A percentile compares a stretch with the other conserved stretches of the same genome.
phyloP scores from a whole-genome alignment of 768 basidiomycete genomes.

The Mycena metata region DNA sequence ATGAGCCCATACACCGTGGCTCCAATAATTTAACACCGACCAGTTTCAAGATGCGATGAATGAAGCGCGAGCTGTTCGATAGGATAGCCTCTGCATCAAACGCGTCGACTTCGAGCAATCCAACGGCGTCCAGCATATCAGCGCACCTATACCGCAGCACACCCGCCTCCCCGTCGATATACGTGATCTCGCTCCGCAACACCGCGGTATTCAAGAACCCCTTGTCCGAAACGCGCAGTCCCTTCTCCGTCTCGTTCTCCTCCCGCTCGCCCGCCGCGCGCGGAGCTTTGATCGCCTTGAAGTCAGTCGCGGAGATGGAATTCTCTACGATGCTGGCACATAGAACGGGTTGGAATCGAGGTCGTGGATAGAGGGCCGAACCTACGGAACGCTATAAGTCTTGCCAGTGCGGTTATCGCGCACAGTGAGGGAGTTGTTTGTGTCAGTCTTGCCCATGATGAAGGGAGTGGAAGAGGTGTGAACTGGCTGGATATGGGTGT shows the following conservation, averaged over 20 bases:
- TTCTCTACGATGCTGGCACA: constrained; percentile 80
- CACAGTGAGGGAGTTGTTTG: constrained; percentile 68
- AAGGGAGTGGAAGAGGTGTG: constrained; percentile 1
- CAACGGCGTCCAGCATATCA: neutral
- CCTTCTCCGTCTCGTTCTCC: constrained; percentile 88
- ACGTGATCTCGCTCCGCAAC: constrained; percentile 85
- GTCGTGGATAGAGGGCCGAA: constrained; percentile 27
- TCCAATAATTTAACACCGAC: constrained; percentile 41
- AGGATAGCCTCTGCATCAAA: constrained; percentile 81
- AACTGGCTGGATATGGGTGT: constrained; percentile 19
- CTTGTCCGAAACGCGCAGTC: constrained; percentile 82
- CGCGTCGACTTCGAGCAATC: neutral
- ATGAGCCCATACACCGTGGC: constrained; percentile 4
- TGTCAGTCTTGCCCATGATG: constrained; percentile 37
- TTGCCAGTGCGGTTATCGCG: constrained; percentile 90
- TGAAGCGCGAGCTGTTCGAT: constrained; percentile 90
- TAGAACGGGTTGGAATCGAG: constrained; percentile 7
- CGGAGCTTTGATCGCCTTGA: constrained; percentile 81
- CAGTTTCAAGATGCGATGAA: constrained; percentile 84
- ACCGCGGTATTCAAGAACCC: constrained; percentile 90
- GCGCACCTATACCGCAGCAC: constrained; percentile 81
- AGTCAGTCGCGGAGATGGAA: constrained; percentile 82
- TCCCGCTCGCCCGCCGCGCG: constrained; percentile 70
- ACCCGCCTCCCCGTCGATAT: constrained; percentile 91
- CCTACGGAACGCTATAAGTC: constrained; percentile 80